Evolutionary conservation across 139 green algal species (phyloP), one percentile per base, ranked within the genome.

Genomic region (Tetraselmis striata): DNA sequence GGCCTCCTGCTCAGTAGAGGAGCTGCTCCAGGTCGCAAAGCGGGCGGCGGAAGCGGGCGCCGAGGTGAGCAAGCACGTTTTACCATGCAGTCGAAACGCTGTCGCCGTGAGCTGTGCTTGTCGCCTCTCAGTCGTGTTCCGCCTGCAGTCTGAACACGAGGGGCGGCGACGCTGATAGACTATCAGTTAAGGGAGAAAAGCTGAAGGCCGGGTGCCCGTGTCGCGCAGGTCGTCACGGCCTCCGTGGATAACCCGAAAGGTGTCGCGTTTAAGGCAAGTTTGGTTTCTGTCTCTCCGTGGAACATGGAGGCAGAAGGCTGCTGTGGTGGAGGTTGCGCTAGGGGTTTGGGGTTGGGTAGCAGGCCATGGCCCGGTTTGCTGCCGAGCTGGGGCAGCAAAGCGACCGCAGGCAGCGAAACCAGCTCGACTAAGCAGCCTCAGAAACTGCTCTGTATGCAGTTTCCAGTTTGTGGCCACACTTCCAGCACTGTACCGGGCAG

Each of bases 191-290:
- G n/a, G n/a, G n/a, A n/a, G n/a, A n/a, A n/a, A 67, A 67, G 45
- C 45, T 67, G 11, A 67, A 67, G 5, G 45, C 11, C 45, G 45
- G 18, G 5, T 5, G 45, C 11, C 45, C 5, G 5, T 67, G 45
- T 67, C 45, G 23, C 77, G n/a, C 87, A 95, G 92, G 87, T 97
- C 0, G 86, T 97, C 11, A 82, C 80, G 28, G 89, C 86, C 0
- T 83, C 84, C 0, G 83, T 93, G 24, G 92, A 97, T 79, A 91
- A 92, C 78, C 93, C 93, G 1, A 74, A 67, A 18, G 45, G 45
- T 5, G 45, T 67, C 11, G 45, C 5, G 45, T 67, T 25, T 18
- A 67, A 67, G 45, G 45, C 18, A 18, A 67, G 45, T n/a, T n/a
- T n/a, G n/a, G n/a, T n/a, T n/a, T n/a, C n/a, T n/a, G n/a, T n/a